Base-by-base conservation (phyloP, 75 land plant genomes). In the Chamaecyparis obtusa region DNA sequence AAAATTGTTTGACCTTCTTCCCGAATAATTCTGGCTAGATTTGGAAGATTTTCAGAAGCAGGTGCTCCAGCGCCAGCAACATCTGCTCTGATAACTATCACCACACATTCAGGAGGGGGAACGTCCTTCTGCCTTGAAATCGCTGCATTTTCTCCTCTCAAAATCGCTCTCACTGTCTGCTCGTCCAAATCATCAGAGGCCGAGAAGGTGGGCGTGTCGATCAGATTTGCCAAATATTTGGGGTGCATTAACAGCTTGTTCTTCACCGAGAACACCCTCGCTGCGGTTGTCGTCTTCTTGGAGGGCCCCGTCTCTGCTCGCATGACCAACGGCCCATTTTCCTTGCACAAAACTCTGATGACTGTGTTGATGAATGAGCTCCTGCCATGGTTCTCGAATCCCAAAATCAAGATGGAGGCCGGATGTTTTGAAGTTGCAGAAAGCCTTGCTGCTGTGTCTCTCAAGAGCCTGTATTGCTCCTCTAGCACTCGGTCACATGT, bases 291-390 rank as follows among this genome's bases (percentile, higher is more conserved):
- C 1, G 85, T 84, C 0, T 55, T 84, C 16, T 36, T 51, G 9
- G 64, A 30, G 24, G 85, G 85, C 30, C 41, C 57, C 6, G 85
- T 36, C 64, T 54, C 85, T 16, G 85, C 85, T 35, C 85, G 15
- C 85, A 84, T 51, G 35, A 84, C 2, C 24, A 56, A 17, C 0
- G 85, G 64, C 51, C 85, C 85, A 30, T 49, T 48, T 5, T 84
- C 85, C 14, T 36, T 84, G 67, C 56, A 84, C 33, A 84, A 60
- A 51, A 84, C 85, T 84, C 85, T 84, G 67, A 84, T 55, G 35
- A 84, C 24, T 5, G 64, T 84, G 56, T 84, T 84, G 33, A 84
- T 33, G 36, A 84, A 84, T 2, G 85, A 55, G 33, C 85, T 84
- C 64, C 85, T 54, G 3, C 85, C 85, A 49, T 84, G 85, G 85